Conservation (phyloP, 2,329 filamentous ascomycete genomes). For the Torrubiellomyces zombiae region DNA sequence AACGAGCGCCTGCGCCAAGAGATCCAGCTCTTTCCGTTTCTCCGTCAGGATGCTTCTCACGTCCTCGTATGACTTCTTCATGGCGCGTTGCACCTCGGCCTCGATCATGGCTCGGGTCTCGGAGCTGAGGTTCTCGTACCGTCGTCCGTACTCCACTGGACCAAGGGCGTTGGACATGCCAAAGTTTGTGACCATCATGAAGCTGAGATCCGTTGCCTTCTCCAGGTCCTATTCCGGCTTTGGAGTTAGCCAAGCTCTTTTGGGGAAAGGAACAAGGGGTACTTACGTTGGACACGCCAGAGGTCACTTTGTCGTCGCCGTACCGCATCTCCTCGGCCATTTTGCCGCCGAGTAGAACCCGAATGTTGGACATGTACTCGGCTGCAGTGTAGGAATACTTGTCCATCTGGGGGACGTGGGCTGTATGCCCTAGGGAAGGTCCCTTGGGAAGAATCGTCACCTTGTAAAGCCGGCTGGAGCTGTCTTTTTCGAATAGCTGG, state of each 20-base stretch:
- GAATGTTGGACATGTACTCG: slow-evolving; percentile 67
- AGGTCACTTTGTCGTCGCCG: slow-evolving; percentile 79
- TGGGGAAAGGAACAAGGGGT: no score
- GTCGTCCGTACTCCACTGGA: slow-evolving; percentile 71
- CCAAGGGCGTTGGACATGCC: slow-evolving; percentile 83
- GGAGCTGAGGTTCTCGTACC: slow-evolving; percentile 68
- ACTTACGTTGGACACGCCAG: slow-evolving; percentile 64
- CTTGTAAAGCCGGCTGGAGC: slow-evolving; percentile 74
- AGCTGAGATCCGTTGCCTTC: slow-evolving; percentile 65
- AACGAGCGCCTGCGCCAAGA: slow-evolving; percentile 74
- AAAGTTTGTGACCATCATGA: slow-evolving; percentile 71
- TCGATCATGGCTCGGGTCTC: slow-evolving; percentile 82
- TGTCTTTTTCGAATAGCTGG: slow-evolving; percentile 59
- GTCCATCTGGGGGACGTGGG: slow-evolving; percentile 78
- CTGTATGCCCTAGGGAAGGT: slow-evolving; percentile 70
- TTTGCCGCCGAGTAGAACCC: slow-evolving; percentile 70
- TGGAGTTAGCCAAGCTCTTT: no score
- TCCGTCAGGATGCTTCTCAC: slow-evolving; percentile 54
- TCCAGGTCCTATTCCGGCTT: slow-evolving; percentile 89
- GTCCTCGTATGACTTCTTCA: slow-evolving; percentile 66
- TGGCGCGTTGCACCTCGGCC: slow-evolving; percentile 65
- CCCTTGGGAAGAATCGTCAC: slow-evolving; percentile 92
- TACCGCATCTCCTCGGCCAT: slow-evolving; percentile 85
- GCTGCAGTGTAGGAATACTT: slow-evolving; percentile 77
- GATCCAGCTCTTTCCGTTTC: slow-evolving; percentile 71